Base-by-base conservation (phyloP, 2,329 filamentous ascomycete genomes). In the Fusarium foetens region DNA sequence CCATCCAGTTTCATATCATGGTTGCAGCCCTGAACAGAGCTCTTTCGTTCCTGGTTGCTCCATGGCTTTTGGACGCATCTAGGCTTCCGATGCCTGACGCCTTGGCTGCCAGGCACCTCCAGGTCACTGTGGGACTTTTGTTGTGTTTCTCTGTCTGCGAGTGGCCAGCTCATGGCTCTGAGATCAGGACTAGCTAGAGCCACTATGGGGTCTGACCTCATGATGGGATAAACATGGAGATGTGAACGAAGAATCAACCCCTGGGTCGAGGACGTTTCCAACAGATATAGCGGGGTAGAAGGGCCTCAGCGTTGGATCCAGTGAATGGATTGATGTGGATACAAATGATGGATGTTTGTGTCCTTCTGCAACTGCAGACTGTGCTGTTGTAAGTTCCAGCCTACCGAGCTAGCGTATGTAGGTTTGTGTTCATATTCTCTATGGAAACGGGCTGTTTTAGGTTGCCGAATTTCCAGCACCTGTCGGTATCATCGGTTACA, bases 1-100 rank as follows among this genome's bases (percentile, higher is more conserved):
- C 51, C 43, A 48, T 53, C 21, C 53, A 45, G 63, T 60, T 61
- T 55, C 52, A 46, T 39, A 58, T 54, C 23, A 45, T 55, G 57
- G 68, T 59, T 66, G 51, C 52, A 58, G 52, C 54, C 52, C 36
- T 38, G 21, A 35, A 38, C 19, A 41, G 43, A 42, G 35, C 17
- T 19, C 43, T 55, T 39, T 51, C 27, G 58, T 63, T 36, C 54
- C 46, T 67, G 58, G 29, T 36, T 52, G 53, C n/a, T 60, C 57
- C 35, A 52, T 62, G 57, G 45, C 58, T 55, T 65, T 65, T 63
- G 36, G 62, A 41, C 58, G 35, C 45, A 59, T 71, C 67, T 71
- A 71, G 68, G 66, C 66, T 66, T 48, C 29, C 16, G 27, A 58
- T 48, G 39, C 57, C 46, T 39, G 46, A 33, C 57, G 57, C 61